Percentiles rank a stretch among this genome's conserved stretches.
Evolutionary conservation across 225 moss, liverwort and hornwort species (phyloP).

Genomic region (Asterella californica): DNA sequence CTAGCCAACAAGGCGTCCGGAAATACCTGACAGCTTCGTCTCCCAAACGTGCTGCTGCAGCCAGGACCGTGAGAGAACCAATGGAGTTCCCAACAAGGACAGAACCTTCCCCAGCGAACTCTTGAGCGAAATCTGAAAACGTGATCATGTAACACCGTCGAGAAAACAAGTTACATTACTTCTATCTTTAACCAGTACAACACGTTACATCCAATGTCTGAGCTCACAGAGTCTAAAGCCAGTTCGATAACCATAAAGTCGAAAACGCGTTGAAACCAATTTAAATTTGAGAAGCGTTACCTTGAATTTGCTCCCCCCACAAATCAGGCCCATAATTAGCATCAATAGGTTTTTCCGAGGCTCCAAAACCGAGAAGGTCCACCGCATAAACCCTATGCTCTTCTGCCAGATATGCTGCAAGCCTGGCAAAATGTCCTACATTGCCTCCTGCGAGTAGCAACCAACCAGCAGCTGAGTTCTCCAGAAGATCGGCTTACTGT

Average conservation of each 20-base stretch:
- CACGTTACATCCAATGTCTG: neutral
- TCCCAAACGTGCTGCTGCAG: constrained; percentile 69
- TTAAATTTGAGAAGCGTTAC: constrained; percentile 28
- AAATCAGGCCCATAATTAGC: constrained; percentile 86
- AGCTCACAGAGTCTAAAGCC: neutral
- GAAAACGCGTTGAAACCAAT: neutral
- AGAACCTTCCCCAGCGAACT: constrained; percentile 72
- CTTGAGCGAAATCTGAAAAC: constrained; percentile 66
- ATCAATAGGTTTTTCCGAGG: constrained; percentile 80
- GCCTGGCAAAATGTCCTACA: constrained; percentile 81
- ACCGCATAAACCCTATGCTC: constrained; percentile 81
- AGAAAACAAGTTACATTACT: no score
- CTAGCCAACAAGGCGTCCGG: neutral
- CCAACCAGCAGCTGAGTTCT: neutral
- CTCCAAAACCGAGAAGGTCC: constrained; percentile 92
- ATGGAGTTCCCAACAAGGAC: constrained; percentile 94
- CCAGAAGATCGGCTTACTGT: neutral
- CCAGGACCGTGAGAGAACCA: constrained; percentile 85
- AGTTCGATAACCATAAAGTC: neutral
- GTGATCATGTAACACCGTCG: neutral
- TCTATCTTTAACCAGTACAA: neutral
- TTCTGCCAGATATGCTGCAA: constrained; percentile 87
- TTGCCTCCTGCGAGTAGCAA: constrained; percentile 66
- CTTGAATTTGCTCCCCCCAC: constrained; percentile 88
- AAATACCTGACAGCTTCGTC: constrained; percentile 72